Conservation (phyloP, 1,139 yeast genomes). For the Geotrichum citri-aurantii region DNA sequence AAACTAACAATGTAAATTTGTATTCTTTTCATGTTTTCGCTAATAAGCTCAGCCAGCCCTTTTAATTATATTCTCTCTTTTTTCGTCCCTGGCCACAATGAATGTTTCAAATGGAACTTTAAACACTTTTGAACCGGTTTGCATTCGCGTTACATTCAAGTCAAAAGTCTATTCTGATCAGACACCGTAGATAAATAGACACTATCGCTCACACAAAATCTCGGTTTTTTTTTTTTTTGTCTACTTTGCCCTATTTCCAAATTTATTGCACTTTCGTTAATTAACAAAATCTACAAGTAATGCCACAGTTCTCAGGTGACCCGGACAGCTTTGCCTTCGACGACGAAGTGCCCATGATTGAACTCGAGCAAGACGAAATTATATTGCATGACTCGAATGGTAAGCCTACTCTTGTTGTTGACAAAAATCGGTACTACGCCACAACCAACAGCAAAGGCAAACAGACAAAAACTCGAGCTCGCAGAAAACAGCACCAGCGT, state of each 20-base stretch:
- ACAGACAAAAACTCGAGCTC: not conserved
- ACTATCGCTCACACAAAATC: not conserved
- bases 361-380: constrained; percentile 7
- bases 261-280: not conserved
- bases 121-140: not conserved
- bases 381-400: not conserved
- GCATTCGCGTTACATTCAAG: not conserved
- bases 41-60: not conserved
- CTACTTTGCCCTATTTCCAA: not conserved
- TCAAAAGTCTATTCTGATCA: not conserved
- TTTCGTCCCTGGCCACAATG: not conserved
- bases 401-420: not conserved
- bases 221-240: not conserved
- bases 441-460: not conserved
- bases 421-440: not conserved
- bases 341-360: constrained; percentile 13
- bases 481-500: not conserved
- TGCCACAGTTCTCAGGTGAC: not conserved
- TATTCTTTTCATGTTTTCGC: not conserved
- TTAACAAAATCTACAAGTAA: not conserved
- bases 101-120: not conserved
- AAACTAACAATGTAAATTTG: not conserved
- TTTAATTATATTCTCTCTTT: not conserved
- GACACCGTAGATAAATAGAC: not conserved
- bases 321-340: constrained; percentile 12